Conservation (phyloP, 306 rosid genomes). For the Citrullus amarus region DNA sequence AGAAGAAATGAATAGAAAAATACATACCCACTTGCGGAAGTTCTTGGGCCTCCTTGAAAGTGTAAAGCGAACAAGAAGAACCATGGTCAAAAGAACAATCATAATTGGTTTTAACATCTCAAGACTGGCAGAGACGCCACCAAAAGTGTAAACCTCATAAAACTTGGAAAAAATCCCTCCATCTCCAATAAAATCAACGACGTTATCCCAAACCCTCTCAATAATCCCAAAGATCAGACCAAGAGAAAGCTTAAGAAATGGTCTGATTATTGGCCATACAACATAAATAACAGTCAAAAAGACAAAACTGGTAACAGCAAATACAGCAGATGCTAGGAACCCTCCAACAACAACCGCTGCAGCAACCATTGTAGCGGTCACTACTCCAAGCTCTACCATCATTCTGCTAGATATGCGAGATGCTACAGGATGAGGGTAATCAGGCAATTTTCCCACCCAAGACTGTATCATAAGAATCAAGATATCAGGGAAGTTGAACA, state of each 20-base stretch:
- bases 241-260: conserved; percentile 48
- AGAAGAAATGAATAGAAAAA: conserved; percentile 6
- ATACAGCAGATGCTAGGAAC: conserved; percentile 72
- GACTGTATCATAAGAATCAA: conserved; percentile 43
- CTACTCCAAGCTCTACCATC: conserved; percentile 65
- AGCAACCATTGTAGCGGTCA: conserved; percentile 45
- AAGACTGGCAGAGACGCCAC: conserved; percentile 65
- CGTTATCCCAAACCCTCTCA: conserved; percentile 64
- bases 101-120: conserved; percentile 42
- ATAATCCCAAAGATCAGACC: conserved; percentile 42
- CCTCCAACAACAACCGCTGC: conserved; percentile 74
- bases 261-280: conserved; percentile 70
- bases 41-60: conserved; percentile 96
- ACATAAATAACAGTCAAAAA: conserved; percentile 47
- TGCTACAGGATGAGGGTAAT: conserved; percentile 83
- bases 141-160: conserved; percentile 49
- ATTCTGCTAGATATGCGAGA: conserved; percentile 88
- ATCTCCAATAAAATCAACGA: conserved; percentile 43
- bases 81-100: conserved; percentile 74
- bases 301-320: conserved; percentile 65
- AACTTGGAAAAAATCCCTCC: conserved; percentile 63
- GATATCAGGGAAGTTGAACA: conserved; percentile 10
- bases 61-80: conserved; percentile 89
- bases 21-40: conserved; percentile 92
- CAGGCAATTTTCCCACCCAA: conserved; percentile 60